A percentile compares a stretch with the other conserved stretches of the same genome.
Evolutionary conservation across 2,329 filamentous ascomycete species (phyloP).

Genomic region (Fusarium sp.): DNA sequence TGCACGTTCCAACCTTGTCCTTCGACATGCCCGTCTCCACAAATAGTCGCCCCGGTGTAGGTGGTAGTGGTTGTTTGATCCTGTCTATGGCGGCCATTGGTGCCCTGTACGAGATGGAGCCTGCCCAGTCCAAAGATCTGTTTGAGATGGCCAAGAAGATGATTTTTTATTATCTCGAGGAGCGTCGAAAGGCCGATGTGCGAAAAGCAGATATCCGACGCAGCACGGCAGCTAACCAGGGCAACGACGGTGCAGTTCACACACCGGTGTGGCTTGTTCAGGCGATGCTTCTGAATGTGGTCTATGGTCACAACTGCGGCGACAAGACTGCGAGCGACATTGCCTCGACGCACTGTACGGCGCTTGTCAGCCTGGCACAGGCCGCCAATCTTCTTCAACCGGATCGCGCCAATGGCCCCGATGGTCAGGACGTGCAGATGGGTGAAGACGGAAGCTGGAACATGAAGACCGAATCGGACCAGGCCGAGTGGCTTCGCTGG

Average conservation of each 20-base stretch:
- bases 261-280: slow-evolving; percentile 96
- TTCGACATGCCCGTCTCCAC: slow-evolving; percentile 83
- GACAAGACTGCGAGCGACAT: slow-evolving; percentile 93
- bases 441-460: slow-evolving; percentile 62
- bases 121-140: slow-evolving; percentile 80
- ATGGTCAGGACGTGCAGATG: slow-evolving; percentile 67
- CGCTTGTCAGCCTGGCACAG: slow-evolving; percentile 88
- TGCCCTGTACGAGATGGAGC: slow-evolving; percentile 88
- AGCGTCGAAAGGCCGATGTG: slow-evolving; percentile 87
- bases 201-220: slow-evolving; percentile 69
- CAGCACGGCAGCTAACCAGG: slow-evolving; percentile 60
- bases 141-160: slow-evolving; percentile 96
- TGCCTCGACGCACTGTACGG: slow-evolving; percentile 90
- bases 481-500: slow-evolving; percentile 82
- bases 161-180: slow-evolving; percentile 92
- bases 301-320: slow-evolving; percentile 94
- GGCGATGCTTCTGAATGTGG: slow-evolving; percentile 94
- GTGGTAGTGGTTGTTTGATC: slow-evolving; percentile 86
- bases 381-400: slow-evolving; percentile 78
- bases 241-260: slow-evolving; percentile 71
- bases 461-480: slow-evolving; percentile 61
- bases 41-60: slow-evolving; percentile 70
- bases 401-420: slow-evolving; percentile 56
- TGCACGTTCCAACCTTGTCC: slow-evolving; percentile 90
- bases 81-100: slow-evolving; percentile 84